These are phyloP conservation scores for Naegleria gruberi DNA, from an alignment of 208 protist species.

Conservation along the genomic window DNA sequence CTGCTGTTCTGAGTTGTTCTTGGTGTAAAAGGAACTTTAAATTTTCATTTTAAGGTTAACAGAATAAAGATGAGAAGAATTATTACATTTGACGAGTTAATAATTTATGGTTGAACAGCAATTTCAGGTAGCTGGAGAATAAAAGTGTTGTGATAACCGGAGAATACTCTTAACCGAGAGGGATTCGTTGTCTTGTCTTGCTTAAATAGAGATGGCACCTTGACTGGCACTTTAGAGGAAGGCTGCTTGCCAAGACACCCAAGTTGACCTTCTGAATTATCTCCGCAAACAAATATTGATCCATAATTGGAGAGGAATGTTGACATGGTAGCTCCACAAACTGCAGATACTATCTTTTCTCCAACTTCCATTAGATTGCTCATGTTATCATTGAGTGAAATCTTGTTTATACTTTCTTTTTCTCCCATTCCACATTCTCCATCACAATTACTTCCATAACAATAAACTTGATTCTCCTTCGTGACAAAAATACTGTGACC, in stretches of 20 bases:
- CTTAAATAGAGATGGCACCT: background rate
- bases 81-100: no score
- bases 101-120: no score
- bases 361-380: no score
- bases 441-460: background rate
- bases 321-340: background rate
- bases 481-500: background rate
- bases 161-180: no score
- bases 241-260: background rate
- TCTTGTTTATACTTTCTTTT: background rate
- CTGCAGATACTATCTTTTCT: background rate
- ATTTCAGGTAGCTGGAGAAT: background rate
- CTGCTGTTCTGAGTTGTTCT: no score
- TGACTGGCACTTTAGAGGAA: background rate
- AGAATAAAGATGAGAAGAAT: no score
- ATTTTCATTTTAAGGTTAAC: no score
- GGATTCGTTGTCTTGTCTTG: no score
- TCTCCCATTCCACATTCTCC: background rate
- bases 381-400: background rate
- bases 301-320: background rate
- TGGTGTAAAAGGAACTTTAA: no score
- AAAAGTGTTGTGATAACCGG: background rate
- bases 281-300: background rate
- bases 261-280: background rate
- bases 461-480: background rate